Evolutionary conservation across 208 protist species (phyloP), one percentile per base, ranked within the genome.

Genomic region (Leishmania aethiopica): DNA sequence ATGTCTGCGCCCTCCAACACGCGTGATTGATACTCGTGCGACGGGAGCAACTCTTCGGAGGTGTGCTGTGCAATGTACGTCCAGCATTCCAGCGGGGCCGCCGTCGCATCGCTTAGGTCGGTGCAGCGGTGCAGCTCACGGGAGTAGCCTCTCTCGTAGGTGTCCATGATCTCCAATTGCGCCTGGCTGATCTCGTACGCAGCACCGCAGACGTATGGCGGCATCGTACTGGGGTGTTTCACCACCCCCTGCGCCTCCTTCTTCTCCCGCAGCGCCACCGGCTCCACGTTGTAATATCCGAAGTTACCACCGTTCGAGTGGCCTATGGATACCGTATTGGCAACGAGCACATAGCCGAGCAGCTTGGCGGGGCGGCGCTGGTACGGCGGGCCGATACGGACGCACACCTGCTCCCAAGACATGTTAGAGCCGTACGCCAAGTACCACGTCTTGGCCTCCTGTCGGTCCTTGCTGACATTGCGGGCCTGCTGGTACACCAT

Each of bases 381-480:
- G 79, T 90, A 90, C 45, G 89, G 86, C 22, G 89, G 89, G 40
- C 89, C 89, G 70, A 90, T 84, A 84, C 86, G 89, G 37, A 90
- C 69, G 74, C 86, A 92, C 74, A 92, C 84, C 86, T 92, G 89
- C 83, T 92, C 89, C 86, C 86, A 92, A 47, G 85, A 89, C 49
- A 92, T 81, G 84, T 92, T 92, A 10, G 83, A 88, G 53, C 89
- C 89, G 73, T 92, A 92, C 49, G 86, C 86, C 1, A 92, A 62
- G 62, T 92, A 92, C 84, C 84, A 90, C 62, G 84, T 86, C 60
- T 78, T 79, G 53, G 28, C 51, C 81, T 92, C 89, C 67, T 66
- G 37, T 5, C 75, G 28, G 8, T 91, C 86, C 5, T 28, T 70
- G 45, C 22, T 66, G 28, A 85, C 69, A 47, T 86, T 78, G 28